These are phyloP conservation scores for Phaseolus coccineus DNA, from an alignment of 331 rosid genomes.

Conservation along the genomic window DNA sequence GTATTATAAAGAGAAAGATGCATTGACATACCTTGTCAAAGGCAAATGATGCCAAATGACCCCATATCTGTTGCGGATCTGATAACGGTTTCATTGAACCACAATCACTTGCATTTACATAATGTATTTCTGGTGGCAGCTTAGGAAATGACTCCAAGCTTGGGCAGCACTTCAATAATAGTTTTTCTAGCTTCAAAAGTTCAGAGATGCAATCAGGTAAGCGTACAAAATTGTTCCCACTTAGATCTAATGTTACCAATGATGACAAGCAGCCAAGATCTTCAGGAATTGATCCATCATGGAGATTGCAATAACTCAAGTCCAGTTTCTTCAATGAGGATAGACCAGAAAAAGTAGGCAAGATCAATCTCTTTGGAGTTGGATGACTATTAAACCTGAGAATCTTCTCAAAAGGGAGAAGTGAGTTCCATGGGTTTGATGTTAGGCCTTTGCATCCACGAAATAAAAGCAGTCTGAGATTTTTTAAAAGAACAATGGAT, in stretches of 20 bases:
- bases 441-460: conserved; percentile 29
- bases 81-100: conserved; percentile 33
- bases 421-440: conserved; percentile 19
- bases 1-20: background rate
- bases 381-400: conserved; percentile 23
- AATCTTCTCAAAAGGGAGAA: background rate
- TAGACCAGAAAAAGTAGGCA: conserved; percentile 39
- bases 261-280: conserved; percentile 44
- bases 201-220: conserved; percentile 32
- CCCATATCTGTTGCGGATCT: conserved; percentile 33
- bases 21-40: conserved; percentile 34
- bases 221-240: conserved; percentile 37
- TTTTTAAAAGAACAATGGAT: conserved; percentile 25
- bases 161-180: conserved; percentile 30
- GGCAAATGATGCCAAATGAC: conserved; percentile 26
- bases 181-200: conserved; percentile 32
- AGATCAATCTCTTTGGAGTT: background rate
- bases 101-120: conserved; percentile 32
- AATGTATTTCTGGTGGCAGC: conserved; percentile 32
- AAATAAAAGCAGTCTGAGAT: conserved; percentile 8
- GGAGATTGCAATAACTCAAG: conserved; percentile 39
- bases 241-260: conserved; percentile 35
- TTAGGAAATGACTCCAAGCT: conserved; percentile 32
- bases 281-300: conserved; percentile 42
- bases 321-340: conserved; percentile 30